Evolutionary conservation across 495 filamentous ascomycete genomes (phyloP).

Genomic region (Neurospora cerealis): DNA sequence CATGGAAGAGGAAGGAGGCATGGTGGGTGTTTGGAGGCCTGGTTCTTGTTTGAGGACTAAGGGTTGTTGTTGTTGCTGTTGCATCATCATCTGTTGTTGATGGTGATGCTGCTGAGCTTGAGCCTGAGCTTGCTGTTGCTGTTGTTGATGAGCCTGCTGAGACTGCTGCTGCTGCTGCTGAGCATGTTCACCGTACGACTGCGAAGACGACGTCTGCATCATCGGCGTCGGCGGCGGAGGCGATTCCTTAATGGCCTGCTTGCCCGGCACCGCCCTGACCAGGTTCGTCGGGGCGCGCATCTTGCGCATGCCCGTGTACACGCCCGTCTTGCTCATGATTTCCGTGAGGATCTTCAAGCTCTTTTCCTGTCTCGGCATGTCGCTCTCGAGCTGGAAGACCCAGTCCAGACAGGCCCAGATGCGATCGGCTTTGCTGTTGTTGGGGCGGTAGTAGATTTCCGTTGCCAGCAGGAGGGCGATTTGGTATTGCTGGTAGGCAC

Average conservation of each 20-base stretch:
- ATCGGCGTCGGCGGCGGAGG: conserved; percentile 6
- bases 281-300: conserved; percentile 34
- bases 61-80: background rate
- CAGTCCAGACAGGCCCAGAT: conserved; percentile 65
- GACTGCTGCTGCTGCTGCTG: background rate
- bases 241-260: conserved; percentile 31
- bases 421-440: conserved; percentile 43
- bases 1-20: background rate
- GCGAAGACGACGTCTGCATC: background rate
- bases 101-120: conserved; percentile 3
- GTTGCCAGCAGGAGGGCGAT: conserved; percentile 43
- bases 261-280: conserved; percentile 22
- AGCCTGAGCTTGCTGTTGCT: background rate
- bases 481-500: conserved; percentile 47
- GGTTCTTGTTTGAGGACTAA: conserved; percentile 1
- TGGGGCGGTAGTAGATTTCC: conserved; percentile 46
- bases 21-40: background rate
- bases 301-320: conserved; percentile 35
- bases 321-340: conserved; percentile 28
- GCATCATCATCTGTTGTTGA: conserved; percentile 4
- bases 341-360: conserved; percentile 29
- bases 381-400: conserved; percentile 51
- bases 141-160: conserved; percentile 6
- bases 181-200: background rate
- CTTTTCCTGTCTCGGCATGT: conserved; percentile 32